phyloP scores from a whole-genome alignment of 2,329 filamentous ascomycete species.

The Cyphellophora europaea region DNA sequence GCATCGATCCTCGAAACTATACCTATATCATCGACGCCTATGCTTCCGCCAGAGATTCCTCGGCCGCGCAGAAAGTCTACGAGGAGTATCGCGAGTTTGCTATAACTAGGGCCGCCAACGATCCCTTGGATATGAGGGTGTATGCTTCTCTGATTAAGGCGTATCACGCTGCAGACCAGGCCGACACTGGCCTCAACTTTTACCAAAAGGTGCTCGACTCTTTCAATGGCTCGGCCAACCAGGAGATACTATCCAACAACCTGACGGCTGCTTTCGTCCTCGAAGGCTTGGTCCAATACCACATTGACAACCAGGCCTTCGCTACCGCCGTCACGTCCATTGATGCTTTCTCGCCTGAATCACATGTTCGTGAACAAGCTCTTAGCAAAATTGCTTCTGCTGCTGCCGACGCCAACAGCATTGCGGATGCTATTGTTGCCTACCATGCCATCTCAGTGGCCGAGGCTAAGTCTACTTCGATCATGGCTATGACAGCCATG shows the following conservation, averaged over 20 bases:
- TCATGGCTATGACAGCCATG: slow-evolving; percentile 77
- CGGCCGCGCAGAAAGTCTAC: slow-evolving; percentile 87
- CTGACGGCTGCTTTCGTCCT: slow-evolving; percentile 64
- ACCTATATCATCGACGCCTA: slow-evolving; percentile 94
- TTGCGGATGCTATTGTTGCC: slow-evolving; percentile 57
- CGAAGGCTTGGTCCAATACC: slow-evolving; percentile 69
- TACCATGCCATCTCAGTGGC: slow-evolving; percentile 48
- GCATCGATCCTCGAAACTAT: slow-evolving; percentile 73
- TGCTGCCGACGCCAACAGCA: slow-evolving; percentile 71
- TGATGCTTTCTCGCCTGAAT: slow-evolving; percentile 34
- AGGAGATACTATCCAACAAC: slow-evolving; percentile 48
- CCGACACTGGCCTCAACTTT: slow-evolving; percentile 75
- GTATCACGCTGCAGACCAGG: slow-evolving; percentile 72
- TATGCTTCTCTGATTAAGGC: slow-evolving; percentile 89
- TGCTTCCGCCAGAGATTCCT: slow-evolving; percentile 67
- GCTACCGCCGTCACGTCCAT: slow-evolving; percentile 9
- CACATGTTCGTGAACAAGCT: slow-evolving; percentile 49
- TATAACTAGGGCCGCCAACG: slow-evolving; percentile 53
- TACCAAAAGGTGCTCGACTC: slow-evolving; percentile 65
- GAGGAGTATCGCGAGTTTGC: slow-evolving; percentile 87
- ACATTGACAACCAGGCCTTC: slow-evolving; percentile 43
- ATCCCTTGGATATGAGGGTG: slow-evolving; percentile 70
- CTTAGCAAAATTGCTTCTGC: slow-evolving; percentile 65
- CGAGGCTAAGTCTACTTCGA: slow-evolving; percentile 44
- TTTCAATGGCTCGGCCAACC: slow-evolving; percentile 35